A percentile compares a stretch with the other conserved stretches of the same genome.
Evolutionary conservation across 371 early-diverging fungal species (phyloP).

Genomic region (Mucor indicus): DNA sequence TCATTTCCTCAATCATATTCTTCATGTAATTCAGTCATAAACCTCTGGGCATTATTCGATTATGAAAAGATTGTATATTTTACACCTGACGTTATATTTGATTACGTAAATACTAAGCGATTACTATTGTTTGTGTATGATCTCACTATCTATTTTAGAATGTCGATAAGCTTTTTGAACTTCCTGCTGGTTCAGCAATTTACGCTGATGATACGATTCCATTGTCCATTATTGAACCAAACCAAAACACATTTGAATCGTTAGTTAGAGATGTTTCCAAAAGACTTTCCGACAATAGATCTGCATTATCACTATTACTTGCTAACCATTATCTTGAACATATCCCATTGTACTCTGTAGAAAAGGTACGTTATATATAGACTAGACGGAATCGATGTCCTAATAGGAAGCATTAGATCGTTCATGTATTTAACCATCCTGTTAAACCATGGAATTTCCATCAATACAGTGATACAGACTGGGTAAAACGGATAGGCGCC

Average conservation of each 20-base stretch:
- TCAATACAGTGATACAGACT: constrained; percentile 21
- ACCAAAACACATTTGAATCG: constrained; percentile 8
- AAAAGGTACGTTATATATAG: neutral
- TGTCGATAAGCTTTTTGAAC: constrained; percentile 24
- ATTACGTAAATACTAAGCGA: constrained; percentile 15
- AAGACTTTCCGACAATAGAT: neutral
- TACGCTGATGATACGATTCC: constrained; percentile 1
- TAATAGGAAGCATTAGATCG: too few relatives aligned
- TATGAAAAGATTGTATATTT: constrained; percentile 29
- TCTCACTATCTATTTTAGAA: constrained; percentile 10
- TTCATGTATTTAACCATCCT: constrained; percentile 15
- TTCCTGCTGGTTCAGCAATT: constrained; percentile 10
- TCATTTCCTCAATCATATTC: too few relatives aligned
- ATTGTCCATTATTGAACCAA: constrained; percentile 15
- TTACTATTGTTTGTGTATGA: neutral
- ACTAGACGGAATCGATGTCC: too few relatives aligned
- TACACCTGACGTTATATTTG: constrained; percentile 25
- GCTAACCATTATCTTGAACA: neutral
- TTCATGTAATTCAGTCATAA: too few relatives aligned
- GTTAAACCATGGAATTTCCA: constrained; percentile 40
- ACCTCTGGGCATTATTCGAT: constrained; percentile 10
- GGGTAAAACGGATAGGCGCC: constrained; percentile 27
- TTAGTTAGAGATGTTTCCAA: neutral
- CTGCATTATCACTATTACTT: neutral
- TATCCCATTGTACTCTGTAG: neutral